phyloP scores from a whole-genome alignment of 768 basidiomycete genomes.

The Mycena floridula region DNA sequence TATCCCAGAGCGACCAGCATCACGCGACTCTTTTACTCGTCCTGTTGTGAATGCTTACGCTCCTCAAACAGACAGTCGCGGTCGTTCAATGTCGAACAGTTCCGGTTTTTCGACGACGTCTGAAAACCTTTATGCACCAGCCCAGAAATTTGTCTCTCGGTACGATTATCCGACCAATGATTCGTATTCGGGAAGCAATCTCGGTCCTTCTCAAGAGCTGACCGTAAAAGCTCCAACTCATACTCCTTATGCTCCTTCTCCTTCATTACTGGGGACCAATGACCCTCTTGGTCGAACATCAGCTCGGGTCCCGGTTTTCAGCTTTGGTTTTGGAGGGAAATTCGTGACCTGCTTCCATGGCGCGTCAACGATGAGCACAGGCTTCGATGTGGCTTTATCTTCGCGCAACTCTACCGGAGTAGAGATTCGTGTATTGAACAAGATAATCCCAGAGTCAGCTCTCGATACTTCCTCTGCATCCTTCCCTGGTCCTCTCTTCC shows the following conservation, averaged over 20 bases:
- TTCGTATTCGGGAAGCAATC: constrained; percentile 1
- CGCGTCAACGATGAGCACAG: constrained; percentile 55
- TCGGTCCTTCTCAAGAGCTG: constrained; percentile 25
- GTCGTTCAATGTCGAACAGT: constrained; percentile 39
- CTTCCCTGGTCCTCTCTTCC: constrained; percentile 86
- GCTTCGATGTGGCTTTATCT: constrained; percentile 73
- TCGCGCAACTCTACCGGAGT: constrained; percentile 66
- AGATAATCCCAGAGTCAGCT: constrained; percentile 63
- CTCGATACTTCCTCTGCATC: constrained; percentile 44
- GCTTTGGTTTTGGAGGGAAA: constrained; percentile 93
- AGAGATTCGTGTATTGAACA: constrained; percentile 60
- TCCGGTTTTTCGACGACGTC: constrained; percentile 30
- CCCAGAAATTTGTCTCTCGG: constrained; percentile 19
- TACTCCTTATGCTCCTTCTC: constrained; percentile 75
- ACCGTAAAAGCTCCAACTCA: constrained; percentile 30
- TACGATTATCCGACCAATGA: constrained; percentile 19
- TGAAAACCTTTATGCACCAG: constrained; percentile 31
- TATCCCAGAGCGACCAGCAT: not conserved
- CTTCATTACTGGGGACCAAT: constrained; percentile 75
- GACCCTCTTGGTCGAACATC: constrained; percentile 75
- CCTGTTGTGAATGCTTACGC: too few species aligned
- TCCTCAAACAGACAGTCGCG: constrained; percentile 21
- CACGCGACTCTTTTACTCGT: too few species aligned
- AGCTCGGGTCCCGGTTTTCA: constrained; percentile 70
- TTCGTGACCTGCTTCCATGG: constrained; percentile 85